Evolutionary conservation across 257 asterid species (phyloP).

Genomic region (Solanum bukasovii): DNA sequence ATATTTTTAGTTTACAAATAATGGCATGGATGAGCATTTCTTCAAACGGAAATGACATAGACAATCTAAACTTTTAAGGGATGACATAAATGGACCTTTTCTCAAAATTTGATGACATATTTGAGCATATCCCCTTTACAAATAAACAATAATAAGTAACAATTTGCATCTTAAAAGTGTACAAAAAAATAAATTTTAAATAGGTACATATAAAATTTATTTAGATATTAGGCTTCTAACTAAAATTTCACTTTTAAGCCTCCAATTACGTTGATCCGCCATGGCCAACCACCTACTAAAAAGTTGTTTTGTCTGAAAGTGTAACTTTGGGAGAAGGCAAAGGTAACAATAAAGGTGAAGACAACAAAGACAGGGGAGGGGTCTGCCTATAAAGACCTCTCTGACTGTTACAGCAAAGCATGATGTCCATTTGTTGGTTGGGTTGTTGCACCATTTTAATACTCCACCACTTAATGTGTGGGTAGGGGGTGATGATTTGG

Average conservation of each 20-base stretch:
- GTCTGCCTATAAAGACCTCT: not conserved
- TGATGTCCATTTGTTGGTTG: not conserved
- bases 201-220: too few relatives aligned
- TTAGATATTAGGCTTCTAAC: too few relatives aligned
- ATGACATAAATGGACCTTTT: too few relatives aligned
- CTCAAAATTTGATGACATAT: too few relatives aligned
- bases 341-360: not conserved
- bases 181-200: too few relatives aligned
- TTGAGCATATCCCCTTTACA: too few relatives aligned
- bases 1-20: too few relatives aligned
- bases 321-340: not conserved
- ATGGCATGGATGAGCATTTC: too few relatives aligned
- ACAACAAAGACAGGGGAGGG: not conserved
- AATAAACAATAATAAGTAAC: too few relatives aligned
- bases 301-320: not conserved
- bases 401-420: not conserved
- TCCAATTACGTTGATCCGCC: not conserved
- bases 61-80: too few relatives aligned
- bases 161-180: too few relatives aligned
- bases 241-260: not conserved
- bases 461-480: not conserved
- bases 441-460: not conserved
- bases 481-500: not conserved
- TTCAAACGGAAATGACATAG: too few relatives aligned
- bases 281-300: not conserved